Conservation (phyloP, 257 asterid genomes). For the Petrea volubilis region DNA sequence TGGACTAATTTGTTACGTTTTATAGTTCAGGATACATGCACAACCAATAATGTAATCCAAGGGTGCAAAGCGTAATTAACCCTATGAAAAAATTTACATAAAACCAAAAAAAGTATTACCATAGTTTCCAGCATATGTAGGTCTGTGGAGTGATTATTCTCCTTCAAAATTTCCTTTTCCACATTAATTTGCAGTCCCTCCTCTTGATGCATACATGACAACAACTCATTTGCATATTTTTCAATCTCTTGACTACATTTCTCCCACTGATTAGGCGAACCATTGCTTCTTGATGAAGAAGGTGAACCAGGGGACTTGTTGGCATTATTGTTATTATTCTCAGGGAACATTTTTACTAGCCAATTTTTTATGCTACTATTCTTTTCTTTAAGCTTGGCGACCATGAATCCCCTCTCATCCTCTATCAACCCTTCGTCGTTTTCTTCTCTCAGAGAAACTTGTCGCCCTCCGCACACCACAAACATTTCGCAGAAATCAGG, state of each 20-base stretch:
- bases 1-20: too few relatives aligned
- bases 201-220: slow-evolving; percentile 30
- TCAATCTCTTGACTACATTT: slow-evolving; percentile 45
- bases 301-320: slow-evolving; percentile 24
- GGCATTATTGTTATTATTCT: slow-evolving; percentile 22
- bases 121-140: slow-evolving; percentile 30
- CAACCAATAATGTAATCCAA: too few relatives aligned
- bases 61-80: too few relatives aligned
- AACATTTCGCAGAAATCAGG: slow-evolving; percentile 59
- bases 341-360: slow-evolving; percentile 50
- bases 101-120: slow-evolving; percentile 31
- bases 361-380: slow-evolving; percentile 46
- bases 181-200: slow-evolving; percentile 28
- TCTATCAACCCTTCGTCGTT: slow-evolving; percentile 44
- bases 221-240: slow-evolving; percentile 42
- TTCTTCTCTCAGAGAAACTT: slow-evolving; percentile 50
- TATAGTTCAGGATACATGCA: too few relatives aligned
- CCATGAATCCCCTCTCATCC: slow-evolving; percentile 45
- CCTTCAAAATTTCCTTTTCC: slow-evolving; percentile 21
- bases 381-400: slow-evolving; percentile 47
- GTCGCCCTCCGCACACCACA: slow-evolving; percentile 51
- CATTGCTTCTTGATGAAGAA: slow-evolving; percentile 35
- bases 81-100: background rate
- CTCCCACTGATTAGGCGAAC: slow-evolving; percentile 41
- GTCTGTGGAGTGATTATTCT: slow-evolving; percentile 9